Evolutionary conservation across 2,329 filamentous ascomycete genomes (phyloP).

Genomic region (Talaromyces sp.): DNA sequence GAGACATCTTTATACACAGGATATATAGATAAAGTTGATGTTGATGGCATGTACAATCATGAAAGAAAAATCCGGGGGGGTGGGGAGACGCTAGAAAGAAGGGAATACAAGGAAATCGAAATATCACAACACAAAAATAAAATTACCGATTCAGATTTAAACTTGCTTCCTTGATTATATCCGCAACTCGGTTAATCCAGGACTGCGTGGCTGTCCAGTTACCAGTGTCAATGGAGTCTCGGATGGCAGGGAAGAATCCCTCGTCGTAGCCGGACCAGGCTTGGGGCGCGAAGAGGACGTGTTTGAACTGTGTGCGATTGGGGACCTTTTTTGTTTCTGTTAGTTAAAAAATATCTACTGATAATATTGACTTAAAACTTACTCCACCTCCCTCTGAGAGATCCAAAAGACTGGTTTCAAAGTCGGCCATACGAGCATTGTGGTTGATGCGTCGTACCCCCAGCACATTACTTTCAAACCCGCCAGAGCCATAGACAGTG

Average conservation of each 20-base stretch:
- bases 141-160: slow-evolving; percentile 37
- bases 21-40: not conserved
- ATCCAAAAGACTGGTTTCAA: slow-evolving; percentile 81
- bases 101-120: not conserved
- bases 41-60: not conserved
- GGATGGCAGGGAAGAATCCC: slow-evolving; percentile 74
- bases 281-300: slow-evolving; percentile 81
- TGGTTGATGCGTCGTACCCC: slow-evolving; percentile 65
- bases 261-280: slow-evolving; percentile 66
- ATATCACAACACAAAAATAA: not conserved
- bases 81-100: not conserved
- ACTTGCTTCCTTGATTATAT: slow-evolving; percentile 59
- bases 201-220: slow-evolving; percentile 65
- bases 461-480: slow-evolving; percentile 68
- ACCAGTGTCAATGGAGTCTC: slow-evolving; percentile 67
- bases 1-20: not conserved
- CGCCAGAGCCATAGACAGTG: slow-evolving; percentile 63
- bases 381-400: slow-evolving; percentile 66
- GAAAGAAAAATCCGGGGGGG: not conserved
- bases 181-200: slow-evolving; percentile 66
- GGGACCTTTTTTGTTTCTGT: slow-evolving; percentile 54
- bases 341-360: not conserved
- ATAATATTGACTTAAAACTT: slow-evolving; percentile 40
- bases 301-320: slow-evolving; percentile 88
- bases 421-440: slow-evolving; percentile 71